Evolutionary conservation across 768 basidiomycete genomes (phyloP).

Genomic region (Coprinopsis sp.): DNA sequence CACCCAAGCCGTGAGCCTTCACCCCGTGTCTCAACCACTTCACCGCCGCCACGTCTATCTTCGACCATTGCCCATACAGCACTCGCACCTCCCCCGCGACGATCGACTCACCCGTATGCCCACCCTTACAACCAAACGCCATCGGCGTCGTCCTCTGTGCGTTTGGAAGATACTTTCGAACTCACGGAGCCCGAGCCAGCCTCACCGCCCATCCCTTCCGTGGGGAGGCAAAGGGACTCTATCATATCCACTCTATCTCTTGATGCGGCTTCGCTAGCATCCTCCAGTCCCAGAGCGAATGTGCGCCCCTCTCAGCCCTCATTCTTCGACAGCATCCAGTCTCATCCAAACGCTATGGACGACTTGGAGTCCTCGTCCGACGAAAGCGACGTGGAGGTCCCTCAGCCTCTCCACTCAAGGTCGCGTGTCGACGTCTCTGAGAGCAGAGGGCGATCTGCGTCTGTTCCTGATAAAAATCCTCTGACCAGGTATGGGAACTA

Average conservation of each 20-base stretch:
- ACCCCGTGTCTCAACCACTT: slow-evolving; percentile 38
- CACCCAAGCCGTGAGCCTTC: background rate
- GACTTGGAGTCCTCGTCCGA: slow-evolving; percentile 64
- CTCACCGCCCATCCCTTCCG: slow-evolving; percentile 37
- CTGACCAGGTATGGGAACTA: slow-evolving; percentile 66
- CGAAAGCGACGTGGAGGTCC: slow-evolving; percentile 31
- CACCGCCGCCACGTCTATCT: slow-evolving; percentile 61
- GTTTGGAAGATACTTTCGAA: slow-evolving; percentile 28
- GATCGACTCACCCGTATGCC: slow-evolving; percentile 27
- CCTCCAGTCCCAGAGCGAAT: slow-evolving; percentile 45
- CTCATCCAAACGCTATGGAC: slow-evolving; percentile 68
- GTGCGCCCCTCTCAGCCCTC: slow-evolving; percentile 61
- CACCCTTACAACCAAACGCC: slow-evolving; percentile 10
- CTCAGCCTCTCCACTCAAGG: slow-evolving; percentile 14
- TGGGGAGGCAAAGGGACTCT: slow-evolving; percentile 26
- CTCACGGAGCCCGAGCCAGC: slow-evolving; percentile 41
- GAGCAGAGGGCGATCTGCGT: slow-evolving; percentile 33
- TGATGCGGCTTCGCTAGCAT: slow-evolving; percentile 41
- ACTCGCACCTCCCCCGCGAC: slow-evolving; percentile 54
- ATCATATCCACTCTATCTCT: slow-evolving; percentile 30
- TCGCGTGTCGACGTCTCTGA: slow-evolving; percentile 23
- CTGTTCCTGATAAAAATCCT: slow-evolving; percentile 29
- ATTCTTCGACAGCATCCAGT: slow-evolving; percentile 73
- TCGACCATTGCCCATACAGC: slow-evolving; percentile 54
- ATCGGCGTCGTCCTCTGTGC: slow-evolving; percentile 20